phyloP scores from a whole-genome alignment of 306 rosid genomes.

The Vigna angularis region DNA sequence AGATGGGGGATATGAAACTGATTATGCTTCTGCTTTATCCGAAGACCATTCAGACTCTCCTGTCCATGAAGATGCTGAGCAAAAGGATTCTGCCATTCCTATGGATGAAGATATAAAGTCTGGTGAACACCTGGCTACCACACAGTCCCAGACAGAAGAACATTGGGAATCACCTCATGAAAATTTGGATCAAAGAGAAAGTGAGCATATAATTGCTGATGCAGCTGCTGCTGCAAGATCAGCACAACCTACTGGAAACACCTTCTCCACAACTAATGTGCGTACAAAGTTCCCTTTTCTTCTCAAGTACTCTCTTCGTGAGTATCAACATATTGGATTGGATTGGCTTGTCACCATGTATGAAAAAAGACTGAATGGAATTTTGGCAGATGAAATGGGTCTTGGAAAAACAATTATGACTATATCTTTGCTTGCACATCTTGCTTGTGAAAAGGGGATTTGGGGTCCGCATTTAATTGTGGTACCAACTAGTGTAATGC shows the following conservation, averaged over 20 bases:
- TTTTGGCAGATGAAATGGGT: constrained; percentile 99
- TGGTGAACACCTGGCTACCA: constrained; percentile 47
- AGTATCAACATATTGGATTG: constrained; percentile 98
- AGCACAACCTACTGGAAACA: constrained; percentile 99
- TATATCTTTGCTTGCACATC: constrained; percentile 94
- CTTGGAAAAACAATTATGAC: constrained; percentile 99
- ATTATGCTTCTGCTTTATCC: constrained; percentile 71
- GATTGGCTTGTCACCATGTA: constrained; percentile 99
- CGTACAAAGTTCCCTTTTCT: constrained; percentile 97
- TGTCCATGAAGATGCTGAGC: constrained; percentile 54
- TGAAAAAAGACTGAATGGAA: constrained; percentile 94
- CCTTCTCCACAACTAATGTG: constrained; percentile 96
- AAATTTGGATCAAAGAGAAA: constrained; percentile 66
- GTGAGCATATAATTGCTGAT: constrained; percentile 86
- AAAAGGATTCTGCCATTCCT: constrained; percentile 51
- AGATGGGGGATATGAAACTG: constrained; percentile 63
- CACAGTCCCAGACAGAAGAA: constrained; percentile 59
- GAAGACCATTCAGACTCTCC: constrained; percentile 63
- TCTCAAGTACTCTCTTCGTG: constrained; percentile 90
- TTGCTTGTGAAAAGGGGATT: constrained; percentile 96
- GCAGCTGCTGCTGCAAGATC: constrained; percentile 99
- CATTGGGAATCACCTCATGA: constrained; percentile 49
- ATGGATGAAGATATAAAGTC: constrained; percentile 63
- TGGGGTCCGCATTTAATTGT: constrained; percentile 99
- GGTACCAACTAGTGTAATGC: constrained; percentile 99